Evolutionary conservation across 2,329 filamentous ascomycete species (phyloP).

Genomic region (Eutypella sp.): DNA sequence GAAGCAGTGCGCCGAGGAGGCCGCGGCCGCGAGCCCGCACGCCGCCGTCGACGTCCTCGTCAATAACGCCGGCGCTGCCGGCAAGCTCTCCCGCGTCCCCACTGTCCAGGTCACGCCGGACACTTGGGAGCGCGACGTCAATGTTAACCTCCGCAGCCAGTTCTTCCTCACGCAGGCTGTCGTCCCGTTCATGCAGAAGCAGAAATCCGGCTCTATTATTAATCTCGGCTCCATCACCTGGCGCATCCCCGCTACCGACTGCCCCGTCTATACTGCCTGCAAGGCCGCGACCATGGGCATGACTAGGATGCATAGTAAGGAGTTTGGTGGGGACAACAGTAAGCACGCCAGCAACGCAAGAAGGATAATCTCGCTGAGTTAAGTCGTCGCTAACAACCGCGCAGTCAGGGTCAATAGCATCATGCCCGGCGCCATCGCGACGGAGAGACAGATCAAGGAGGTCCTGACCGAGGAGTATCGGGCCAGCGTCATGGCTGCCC

Average conservation of each 20-base stretch:
- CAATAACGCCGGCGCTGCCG: conserved; percentile 31
- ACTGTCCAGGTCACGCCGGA: conserved; percentile 34
- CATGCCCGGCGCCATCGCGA: conserved; percentile 44
- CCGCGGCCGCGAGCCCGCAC: conserved; percentile 20
- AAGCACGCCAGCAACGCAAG: neutral
- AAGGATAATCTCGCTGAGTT: neutral
- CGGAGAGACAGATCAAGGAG: conserved; percentile 37
- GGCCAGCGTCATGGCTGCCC: conserved; percentile 30
- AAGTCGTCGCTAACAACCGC: neutral
- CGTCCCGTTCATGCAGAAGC: conserved; percentile 27
- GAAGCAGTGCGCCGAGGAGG: conserved; percentile 27
- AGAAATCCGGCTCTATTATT: conserved; percentile 30
- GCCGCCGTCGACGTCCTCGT: conserved; percentile 28
- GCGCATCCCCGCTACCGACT: conserved; percentile 27
- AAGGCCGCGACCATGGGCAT: conserved; percentile 36
- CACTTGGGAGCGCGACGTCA: conserved; percentile 38
- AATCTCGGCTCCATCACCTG: conserved; percentile 37
- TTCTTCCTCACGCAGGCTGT: conserved; percentile 38
- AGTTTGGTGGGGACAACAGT: conserved; percentile 29
- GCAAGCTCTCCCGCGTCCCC: conserved; percentile 17
- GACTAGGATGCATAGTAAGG: conserved; percentile 31
- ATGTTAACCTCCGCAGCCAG: conserved; percentile 39
- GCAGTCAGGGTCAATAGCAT: conserved; percentile 40
- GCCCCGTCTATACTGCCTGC: conserved; percentile 31
- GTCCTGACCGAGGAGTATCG: conserved; percentile 38